Evolutionary conservation across 805 yeast species (phyloP).

Genomic region (Cyberlindnera maclurae): DNA sequence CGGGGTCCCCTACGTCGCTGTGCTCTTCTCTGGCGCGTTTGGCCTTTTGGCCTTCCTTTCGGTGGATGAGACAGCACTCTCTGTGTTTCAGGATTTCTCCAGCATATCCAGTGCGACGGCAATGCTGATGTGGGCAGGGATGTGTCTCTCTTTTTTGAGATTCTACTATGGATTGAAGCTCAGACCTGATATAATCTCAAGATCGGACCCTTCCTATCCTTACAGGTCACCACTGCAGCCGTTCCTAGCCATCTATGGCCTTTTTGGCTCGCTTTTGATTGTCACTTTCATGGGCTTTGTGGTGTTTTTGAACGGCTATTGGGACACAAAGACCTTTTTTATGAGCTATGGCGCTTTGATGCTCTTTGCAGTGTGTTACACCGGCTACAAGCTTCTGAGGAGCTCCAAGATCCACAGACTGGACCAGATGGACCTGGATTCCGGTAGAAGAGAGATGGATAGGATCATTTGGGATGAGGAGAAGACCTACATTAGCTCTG

Average conservation of each 20-base stretch:
- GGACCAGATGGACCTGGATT: constrained; percentile 73
- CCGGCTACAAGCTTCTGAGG: constrained; percentile 49
- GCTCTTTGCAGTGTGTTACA: constrained; percentile 42
- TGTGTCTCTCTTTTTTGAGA: constrained; percentile 57
- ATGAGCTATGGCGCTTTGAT: constrained; percentile 59
- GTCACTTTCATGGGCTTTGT: constrained; percentile 55
- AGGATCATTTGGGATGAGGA: constrained; percentile 78
- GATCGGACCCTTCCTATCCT: constrained; percentile 61
- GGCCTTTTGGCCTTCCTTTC: constrained; percentile 57
- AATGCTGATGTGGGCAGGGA: constrained; percentile 71
- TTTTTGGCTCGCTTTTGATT: constrained; percentile 44
- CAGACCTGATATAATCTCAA: constrained; percentile 56
- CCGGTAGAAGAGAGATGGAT: constrained; percentile 81
- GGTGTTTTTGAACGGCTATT: constrained; percentile 47
- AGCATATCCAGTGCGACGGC: constrained; percentile 70
- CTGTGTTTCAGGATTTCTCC: constrained; percentile 59
- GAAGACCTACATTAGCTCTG: constrained; percentile 28
- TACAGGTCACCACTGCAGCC: constrained; percentile 68
- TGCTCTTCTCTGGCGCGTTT: constrained; percentile 53
- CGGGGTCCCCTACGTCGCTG: constrained; percentile 71
- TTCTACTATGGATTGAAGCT: constrained; percentile 55
- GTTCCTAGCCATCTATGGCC: constrained; percentile 55
- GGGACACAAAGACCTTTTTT: constrained; percentile 58
- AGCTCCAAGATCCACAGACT: constrained; percentile 61
- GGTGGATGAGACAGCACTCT: constrained; percentile 48